Base-by-base conservation (phyloP, 208 protist species). In the Crithidia thermophila region DNA sequence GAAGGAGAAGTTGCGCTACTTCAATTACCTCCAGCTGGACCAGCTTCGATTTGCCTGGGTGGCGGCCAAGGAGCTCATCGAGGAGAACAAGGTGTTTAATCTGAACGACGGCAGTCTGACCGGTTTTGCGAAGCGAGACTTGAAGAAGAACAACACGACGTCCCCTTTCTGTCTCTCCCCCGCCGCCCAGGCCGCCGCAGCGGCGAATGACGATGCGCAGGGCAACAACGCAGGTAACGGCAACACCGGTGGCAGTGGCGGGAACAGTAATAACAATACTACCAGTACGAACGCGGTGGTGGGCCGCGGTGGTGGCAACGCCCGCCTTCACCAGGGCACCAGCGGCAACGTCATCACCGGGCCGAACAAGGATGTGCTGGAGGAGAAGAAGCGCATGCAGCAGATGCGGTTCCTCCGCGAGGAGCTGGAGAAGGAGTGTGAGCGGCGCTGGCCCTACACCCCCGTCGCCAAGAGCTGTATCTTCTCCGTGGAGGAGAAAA, bases 11-110 rank as follows among this genome's bases (percentile, higher is more conserved):
- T 65, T 94, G 50, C 40, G 52, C 2, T 53, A 56, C 28, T 88
- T 83, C 37, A 84, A 71, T n/a, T 94, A 94, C 60, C 18, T 91
- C 3, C 63, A 94, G 64, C 72, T 94, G 18, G 88, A 94, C 59
- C 69, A 82, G 57, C 76, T 94, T 37, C 88, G 88, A 31, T 94
- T 91, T 67, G 77, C 76, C 16, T 94, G 66, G 65, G 82, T 85
- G 0, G 85, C 81, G 16, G 73, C 83, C 72, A 81, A 81, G 75
- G 88, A 91, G 69, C 62, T 94, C 46, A 14, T 94, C 23, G 79
- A 86, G 27, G 75, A 82, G 36, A 67, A 73, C 58, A 89, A 88
- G 52, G 73, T 82, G 1, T 81, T 74, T 34, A 68, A 90, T 34
- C 67, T 76, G 25, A 61, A 66, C 49, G 79, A 91, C 36, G 88